Evolutionary conservation across 371 early-diverging fungal genomes (phyloP).

Genomic region (Apophysomyces variabilis): DNA sequence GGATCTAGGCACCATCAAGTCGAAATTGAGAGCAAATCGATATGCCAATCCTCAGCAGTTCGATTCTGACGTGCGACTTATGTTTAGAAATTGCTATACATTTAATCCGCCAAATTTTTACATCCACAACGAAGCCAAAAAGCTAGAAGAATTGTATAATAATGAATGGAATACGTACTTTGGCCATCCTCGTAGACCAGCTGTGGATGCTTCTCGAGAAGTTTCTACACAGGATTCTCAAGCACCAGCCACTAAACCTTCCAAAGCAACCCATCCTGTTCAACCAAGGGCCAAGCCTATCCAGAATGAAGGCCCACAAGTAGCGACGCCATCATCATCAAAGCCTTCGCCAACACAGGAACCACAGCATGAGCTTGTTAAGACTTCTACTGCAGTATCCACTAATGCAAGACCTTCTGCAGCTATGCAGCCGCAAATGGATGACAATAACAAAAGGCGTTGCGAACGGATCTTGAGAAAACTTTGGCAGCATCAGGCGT

Average conservation of each 20-base stretch:
- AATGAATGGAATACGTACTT: conserved; percentile 53
- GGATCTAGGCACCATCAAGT: conserved; percentile 94
- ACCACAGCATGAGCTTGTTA: conserved; percentile 1
- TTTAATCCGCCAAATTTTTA: conserved; percentile 85
- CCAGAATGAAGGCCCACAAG: not conserved
- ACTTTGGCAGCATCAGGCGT: conserved; percentile 40
- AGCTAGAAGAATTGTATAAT: conserved; percentile 64
- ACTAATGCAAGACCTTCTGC: not conserved
- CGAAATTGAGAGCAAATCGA: conserved; percentile 57
- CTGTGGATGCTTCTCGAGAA: conserved; percentile 21
- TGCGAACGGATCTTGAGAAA: conserved; percentile 45
- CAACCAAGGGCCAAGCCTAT: not conserved
- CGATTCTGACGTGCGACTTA: conserved; percentile 51
- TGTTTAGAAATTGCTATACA: conserved; percentile 58
- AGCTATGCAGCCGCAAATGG: conserved; percentile 32
- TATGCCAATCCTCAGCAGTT: conserved; percentile 51
- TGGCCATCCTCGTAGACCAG: conserved; percentile 29
- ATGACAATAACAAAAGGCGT: conserved; percentile 36
- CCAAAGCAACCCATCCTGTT: conserved; percentile 16
- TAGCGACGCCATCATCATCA: conserved; percentile 7
- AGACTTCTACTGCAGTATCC: conserved; percentile 6
- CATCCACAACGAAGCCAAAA: conserved; percentile 68
- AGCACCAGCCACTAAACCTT: conserved; percentile 7
- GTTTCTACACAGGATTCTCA: conserved; percentile 18
- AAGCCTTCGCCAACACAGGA: conserved; percentile 10